Percentiles rank a stretch among this genome's conserved stretches.
phyloP scores from a whole-genome alignment of 1,284 basidiomycete species.

The Cryptococcus maquisensis region DNA sequence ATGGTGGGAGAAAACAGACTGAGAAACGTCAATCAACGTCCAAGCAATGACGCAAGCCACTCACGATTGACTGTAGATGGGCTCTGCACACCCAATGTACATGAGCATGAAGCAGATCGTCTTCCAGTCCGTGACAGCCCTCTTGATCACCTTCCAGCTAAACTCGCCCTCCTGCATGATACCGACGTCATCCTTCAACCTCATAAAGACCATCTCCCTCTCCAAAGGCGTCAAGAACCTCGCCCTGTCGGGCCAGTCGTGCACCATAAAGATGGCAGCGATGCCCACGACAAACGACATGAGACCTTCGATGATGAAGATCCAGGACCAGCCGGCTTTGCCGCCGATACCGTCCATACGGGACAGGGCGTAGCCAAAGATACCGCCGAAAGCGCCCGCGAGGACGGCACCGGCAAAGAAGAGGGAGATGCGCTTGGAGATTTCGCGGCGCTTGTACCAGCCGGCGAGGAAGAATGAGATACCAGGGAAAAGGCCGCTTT shows the following conservation, averaged over 20 bases:
- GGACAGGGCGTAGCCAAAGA: constrained; percentile 34
- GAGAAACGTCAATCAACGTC: background rate
- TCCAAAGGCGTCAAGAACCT: constrained; percentile 48
- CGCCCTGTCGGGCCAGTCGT: constrained; percentile 51
- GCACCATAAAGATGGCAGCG: constrained; percentile 45
- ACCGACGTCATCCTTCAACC: constrained; percentile 47
- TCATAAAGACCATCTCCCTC: constrained; percentile 41
- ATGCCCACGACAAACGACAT: constrained; percentile 45
- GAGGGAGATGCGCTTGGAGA: constrained; percentile 46
- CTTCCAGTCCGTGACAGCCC: constrained; percentile 46
- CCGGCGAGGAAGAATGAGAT: constrained; percentile 49
- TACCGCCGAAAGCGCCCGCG: constrained; percentile 49
- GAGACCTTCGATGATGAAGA: constrained; percentile 52
- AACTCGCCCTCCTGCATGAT: constrained; percentile 42
- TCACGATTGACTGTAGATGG: constrained; percentile 42
- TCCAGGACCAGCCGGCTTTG: constrained; percentile 50
- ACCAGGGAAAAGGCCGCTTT: constrained; percentile 46
- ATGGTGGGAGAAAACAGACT: constrained; percentile 50
- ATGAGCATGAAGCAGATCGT: constrained; percentile 32
- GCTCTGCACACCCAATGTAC: constrained; percentile 48
- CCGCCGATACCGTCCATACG: constrained; percentile 50
- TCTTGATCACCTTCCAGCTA: constrained; percentile 31
- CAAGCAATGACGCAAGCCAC: constrained; percentile 11
- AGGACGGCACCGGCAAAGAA: constrained; percentile 52
- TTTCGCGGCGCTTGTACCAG: constrained; percentile 50